Evolutionary conservation across 2,329 filamentous ascomycete species (phyloP).

Genomic region (Alternaria sp.): DNA sequence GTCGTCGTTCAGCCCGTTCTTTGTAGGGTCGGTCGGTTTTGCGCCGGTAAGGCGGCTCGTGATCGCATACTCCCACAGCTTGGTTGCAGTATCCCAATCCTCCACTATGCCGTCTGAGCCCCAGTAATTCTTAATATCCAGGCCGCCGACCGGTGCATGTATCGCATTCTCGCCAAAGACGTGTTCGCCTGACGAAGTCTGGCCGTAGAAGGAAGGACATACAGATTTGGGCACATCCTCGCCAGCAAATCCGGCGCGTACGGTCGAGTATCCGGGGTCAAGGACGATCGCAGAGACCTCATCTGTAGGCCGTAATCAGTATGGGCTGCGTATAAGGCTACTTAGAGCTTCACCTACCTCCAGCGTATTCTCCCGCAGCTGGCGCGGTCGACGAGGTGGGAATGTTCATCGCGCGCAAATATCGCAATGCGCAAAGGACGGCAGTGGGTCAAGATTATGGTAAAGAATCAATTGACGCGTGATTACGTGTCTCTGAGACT

Average conservation of each 20-base stretch:
- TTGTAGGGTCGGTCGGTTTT: conserved; percentile 71
- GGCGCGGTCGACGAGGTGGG: conserved; percentile 52
- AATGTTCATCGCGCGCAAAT: conserved; percentile 46
- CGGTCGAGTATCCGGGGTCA: conserved; percentile 89
- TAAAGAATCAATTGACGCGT: conserved; percentile 40
- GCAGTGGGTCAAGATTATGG: background rate
- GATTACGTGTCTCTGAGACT: conserved; percentile 8
- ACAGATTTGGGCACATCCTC: conserved; percentile 97
- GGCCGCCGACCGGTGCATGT: conserved; percentile 74
- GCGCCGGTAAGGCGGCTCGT: conserved; percentile 85
- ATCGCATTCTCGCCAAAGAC: conserved; percentile 93
- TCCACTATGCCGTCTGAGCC: conserved; percentile 87
- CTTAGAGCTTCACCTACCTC: conserved; percentile 45
- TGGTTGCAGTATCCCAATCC: conserved; percentile 91
- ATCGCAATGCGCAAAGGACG: conserved; percentile 23
- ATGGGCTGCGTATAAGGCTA: conserved; percentile 14
- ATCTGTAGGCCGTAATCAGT: conserved; percentile 64
- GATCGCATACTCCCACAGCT: conserved; percentile 92
- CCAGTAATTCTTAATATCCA: conserved; percentile 94
- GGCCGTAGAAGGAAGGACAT: conserved; percentile 87
- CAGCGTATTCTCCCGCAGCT: conserved; percentile 57
- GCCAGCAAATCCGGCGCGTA: conserved; percentile 94
- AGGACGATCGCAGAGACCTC: conserved; percentile 97
- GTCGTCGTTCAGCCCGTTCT: conserved; percentile 81
- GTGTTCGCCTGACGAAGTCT: conserved; percentile 60